Percentiles rank a stretch among this genome's conserved stretches.
phyloP scores from a whole-genome alignment of 129 eudicot species.

The Rutidosis leptorrhynchoides region DNA sequence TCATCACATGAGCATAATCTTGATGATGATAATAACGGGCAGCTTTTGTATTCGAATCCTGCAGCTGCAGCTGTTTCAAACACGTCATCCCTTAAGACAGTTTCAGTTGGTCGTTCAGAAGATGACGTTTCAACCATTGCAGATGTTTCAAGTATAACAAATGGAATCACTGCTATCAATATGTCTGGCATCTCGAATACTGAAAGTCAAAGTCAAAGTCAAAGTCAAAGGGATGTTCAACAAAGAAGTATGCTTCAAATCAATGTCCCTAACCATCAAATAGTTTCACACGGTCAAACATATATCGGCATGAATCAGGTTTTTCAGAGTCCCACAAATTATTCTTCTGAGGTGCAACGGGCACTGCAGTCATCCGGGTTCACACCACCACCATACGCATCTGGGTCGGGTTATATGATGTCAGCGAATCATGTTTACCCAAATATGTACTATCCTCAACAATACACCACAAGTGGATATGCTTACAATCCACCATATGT shows the following conservation, averaged over 20 bases:
- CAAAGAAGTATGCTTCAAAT: conserved; percentile 36
- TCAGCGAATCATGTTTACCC: conserved; percentile 45
- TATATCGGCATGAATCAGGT: conserved; percentile 42
- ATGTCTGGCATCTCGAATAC: conserved; percentile 33
- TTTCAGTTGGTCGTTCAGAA: conserved; percentile 29
- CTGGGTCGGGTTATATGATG: conserved; percentile 47
- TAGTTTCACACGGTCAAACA: conserved; percentile 41
- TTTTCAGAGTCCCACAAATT: conserved; percentile 42
- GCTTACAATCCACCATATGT: conserved; percentile 41
- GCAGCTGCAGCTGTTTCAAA: conserved; percentile 3
- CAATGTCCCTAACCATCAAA: conserved; percentile 33
- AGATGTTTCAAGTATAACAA: conserved; percentile 34
- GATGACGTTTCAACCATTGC: conserved; percentile 31
- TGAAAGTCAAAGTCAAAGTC: conserved; percentile 37
- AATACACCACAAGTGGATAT: conserved; percentile 50
- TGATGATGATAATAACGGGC: conserved; percentile 31
- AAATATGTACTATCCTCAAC: conserved; percentile 46
- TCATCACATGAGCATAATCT: conserved; percentile 26
- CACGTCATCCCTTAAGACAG: conserved; percentile 31
- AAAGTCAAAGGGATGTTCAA: conserved; percentile 34
- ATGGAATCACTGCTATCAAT: conserved; percentile 32
- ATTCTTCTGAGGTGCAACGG: conserved; percentile 43
- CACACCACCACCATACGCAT: conserved; percentile 36
- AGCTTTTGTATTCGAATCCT: conserved; percentile 30
- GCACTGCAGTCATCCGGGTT: conserved; percentile 29